phyloP scores from a whole-genome alignment of 805 yeast genomes.

The Starmera dryadoides region DNA sequence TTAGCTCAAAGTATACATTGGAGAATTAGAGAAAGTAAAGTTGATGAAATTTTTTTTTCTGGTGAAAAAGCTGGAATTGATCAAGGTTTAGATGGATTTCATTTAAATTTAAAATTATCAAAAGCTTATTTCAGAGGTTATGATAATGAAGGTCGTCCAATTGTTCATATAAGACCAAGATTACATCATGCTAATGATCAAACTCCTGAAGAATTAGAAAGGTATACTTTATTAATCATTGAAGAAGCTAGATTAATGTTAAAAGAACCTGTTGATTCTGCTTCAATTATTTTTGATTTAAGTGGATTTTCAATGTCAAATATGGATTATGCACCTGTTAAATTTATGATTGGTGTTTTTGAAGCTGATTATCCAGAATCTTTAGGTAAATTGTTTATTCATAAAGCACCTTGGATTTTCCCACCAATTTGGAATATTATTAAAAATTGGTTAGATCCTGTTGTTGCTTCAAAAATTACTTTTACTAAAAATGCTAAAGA shows the following conservation, averaged over 20 bases:
- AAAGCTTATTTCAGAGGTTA: conserved; percentile 72
- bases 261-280: conserved; percentile 70
- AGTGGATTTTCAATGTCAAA: conserved; percentile 81
- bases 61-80: conserved; percentile 66
- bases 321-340: conserved; percentile 90
- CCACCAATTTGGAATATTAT: conserved; percentile 91
- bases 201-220: conserved; percentile 62
- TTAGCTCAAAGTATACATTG: conserved; percentile 65
- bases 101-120: conserved; percentile 40
- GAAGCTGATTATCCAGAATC: conserved; percentile 97
- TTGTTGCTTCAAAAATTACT: conserved; percentile 83
- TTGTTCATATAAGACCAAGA: conserved; percentile 75
- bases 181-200: conserved; percentile 66
- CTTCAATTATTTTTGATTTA: conserved; percentile 80
- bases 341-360: conserved; percentile 80
- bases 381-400: conserved; percentile 75
- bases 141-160: conserved; percentile 70
- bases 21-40: conserved; percentile 56
- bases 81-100: conserved; percentile 33
- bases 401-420: conserved; percentile 96
- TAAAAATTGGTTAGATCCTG: conserved; percentile 94
- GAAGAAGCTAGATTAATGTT: conserved; percentile 77
- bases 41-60: conserved; percentile 52
- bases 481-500: conserved; percentile 73
- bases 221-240: conserved; percentile 67